A percentile compares a stretch with the other conserved stretches of the same genome.
Evolutionary conservation across 2,329 filamentous ascomycete species (phyloP).

Genomic region (Aspergillus costaricaensis): DNA sequence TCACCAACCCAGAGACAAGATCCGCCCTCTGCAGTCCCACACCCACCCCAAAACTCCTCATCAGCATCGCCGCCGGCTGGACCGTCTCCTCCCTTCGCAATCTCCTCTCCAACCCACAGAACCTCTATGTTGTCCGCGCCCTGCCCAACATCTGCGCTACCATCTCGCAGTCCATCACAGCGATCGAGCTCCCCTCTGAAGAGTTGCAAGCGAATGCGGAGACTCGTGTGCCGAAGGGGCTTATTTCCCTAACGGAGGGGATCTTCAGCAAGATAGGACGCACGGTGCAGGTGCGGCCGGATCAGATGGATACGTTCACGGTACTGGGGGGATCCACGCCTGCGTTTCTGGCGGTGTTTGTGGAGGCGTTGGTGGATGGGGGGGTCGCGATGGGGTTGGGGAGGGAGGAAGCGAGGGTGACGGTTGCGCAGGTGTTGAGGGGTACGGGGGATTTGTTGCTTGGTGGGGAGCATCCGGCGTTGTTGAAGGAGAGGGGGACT

Average conservation of each 20-base stretch:
- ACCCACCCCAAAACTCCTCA: not conserved
- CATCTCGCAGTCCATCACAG: slow-evolving; percentile 1
- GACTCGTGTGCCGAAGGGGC: no score
- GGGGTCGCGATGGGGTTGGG: slow-evolving; percentile 65
- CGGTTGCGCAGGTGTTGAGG: slow-evolving; percentile 64
- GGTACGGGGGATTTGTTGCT: slow-evolving; percentile 62
- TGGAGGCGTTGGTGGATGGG: slow-evolving; percentile 63
- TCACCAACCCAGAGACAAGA: not conserved
- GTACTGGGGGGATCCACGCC: slow-evolving; percentile 63
- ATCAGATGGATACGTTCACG: slow-evolving; percentile 59
- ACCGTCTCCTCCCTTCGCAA: not conserved
- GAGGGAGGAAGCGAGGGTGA: slow-evolving; percentile 59
- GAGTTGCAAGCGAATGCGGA: not conserved
- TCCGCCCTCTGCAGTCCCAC: not conserved
- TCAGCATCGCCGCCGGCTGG: slow-evolving; percentile 5
- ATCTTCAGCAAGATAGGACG: slow-evolving; percentile 57
- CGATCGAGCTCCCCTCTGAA: not conserved
- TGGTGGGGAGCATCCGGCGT: slow-evolving; percentile 60
- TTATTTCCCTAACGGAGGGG: slow-evolving; percentile 24
- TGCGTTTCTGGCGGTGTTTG: slow-evolving; percentile 61
- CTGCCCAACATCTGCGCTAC: not conserved
- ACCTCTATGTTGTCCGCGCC: not conserved
- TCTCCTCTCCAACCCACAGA: not conserved
- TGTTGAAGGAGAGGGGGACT: slow-evolving; percentile 61
- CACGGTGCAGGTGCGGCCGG: slow-evolving; percentile 54